Evolutionary conservation across 495 filamentous ascomycete species (phyloP).

Genomic region (Poronia punctata): DNA sequence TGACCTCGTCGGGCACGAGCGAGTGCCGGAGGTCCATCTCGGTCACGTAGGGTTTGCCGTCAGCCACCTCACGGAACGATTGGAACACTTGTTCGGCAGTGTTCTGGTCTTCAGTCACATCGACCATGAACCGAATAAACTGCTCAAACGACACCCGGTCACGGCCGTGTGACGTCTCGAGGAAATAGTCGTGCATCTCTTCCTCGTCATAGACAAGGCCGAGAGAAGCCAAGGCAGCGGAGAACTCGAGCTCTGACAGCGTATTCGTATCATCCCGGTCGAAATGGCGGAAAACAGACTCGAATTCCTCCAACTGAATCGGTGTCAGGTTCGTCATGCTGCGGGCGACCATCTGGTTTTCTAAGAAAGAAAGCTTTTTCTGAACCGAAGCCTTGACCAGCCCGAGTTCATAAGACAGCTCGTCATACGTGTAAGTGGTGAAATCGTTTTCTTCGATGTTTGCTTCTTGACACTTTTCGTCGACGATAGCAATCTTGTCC

Average conservation of each 20-base stretch:
- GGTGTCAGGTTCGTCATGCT: slow-evolving; percentile 99
- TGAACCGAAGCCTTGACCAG: slow-evolving; percentile 84
- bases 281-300: slow-evolving; percentile 95
- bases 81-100: slow-evolving; percentile 97
- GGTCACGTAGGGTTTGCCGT: slow-evolving; percentile 97
- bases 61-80: slow-evolving; percentile 91
- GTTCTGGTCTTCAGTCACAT: slow-evolving; percentile 96
- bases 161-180: slow-evolving; percentile 65
- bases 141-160: slow-evolving; percentile 91
- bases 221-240: slow-evolving; percentile 84
- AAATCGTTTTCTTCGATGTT: slow-evolving; percentile 99
- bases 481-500: slow-evolving; percentile 70
- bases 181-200: slow-evolving; percentile 91
- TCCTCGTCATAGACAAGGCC: slow-evolving; percentile 91
- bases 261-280: slow-evolving; percentile 89
- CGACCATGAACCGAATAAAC: slow-evolving; percentile 98
- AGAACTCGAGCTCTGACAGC: slow-evolving; percentile 91
- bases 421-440: slow-evolving; percentile 95
- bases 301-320: slow-evolving; percentile 96
- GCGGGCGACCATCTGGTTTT: slow-evolving; percentile 92
- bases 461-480: slow-evolving; percentile 85
- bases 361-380: slow-evolving; percentile 92
- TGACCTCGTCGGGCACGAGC: slow-evolving; percentile 89
- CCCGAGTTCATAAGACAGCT: slow-evolving; percentile 87
- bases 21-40: slow-evolving; percentile 93